Evolutionary conservation across 129 eudicot genomes (phyloP), one percentile per base, ranked within the genome.

Genomic region (Artemisia argyi): DNA sequence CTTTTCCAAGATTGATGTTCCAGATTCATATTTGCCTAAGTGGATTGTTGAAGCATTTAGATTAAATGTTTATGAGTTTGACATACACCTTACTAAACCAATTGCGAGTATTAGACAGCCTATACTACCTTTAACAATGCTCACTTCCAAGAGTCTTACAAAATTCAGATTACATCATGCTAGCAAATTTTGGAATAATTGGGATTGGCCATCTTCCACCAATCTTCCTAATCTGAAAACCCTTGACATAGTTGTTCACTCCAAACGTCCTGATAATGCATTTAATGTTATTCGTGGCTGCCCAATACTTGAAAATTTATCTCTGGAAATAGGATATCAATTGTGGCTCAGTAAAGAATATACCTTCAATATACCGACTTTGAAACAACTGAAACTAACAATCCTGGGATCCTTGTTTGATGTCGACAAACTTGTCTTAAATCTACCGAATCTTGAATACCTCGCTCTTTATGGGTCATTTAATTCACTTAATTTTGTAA

Each of bases 81-180:
- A 66, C 39, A 66, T 75, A 57, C 30, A 57, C 11, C 50, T 24
- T 16, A 3, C 3, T 3, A 2, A 4, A 16, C 14, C 42, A 2
- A 15, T 51, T 51, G n/a, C n/a, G n/a, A n/a, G n/a, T n/a, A 20
- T 20, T 20, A 13, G 15, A 51, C 16, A 12, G 0, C 15, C 0
- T 0, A 5, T 16, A 1, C 17, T 76, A 6, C 80, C 73, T 46
- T 9, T 58, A 44, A 76, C 61, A 7, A 1, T 66, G 14, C 47
- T 76, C 61, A 76, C 52, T 67, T 76, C 61, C 35, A 66, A 48
- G 32, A 75, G 50, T 20, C 79, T 74, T 24, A 54, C 72, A 56
- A 58, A 66, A 32, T 52, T 74, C 22, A 63, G 32, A 35, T 28
- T 74, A 63, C 4, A 1, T 51, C 1, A 2, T 26, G 4, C 5